Evolutionary conservation across 2,329 filamentous ascomycete genomes (phyloP).

Genomic region (Xylaria multiplex): DNA sequence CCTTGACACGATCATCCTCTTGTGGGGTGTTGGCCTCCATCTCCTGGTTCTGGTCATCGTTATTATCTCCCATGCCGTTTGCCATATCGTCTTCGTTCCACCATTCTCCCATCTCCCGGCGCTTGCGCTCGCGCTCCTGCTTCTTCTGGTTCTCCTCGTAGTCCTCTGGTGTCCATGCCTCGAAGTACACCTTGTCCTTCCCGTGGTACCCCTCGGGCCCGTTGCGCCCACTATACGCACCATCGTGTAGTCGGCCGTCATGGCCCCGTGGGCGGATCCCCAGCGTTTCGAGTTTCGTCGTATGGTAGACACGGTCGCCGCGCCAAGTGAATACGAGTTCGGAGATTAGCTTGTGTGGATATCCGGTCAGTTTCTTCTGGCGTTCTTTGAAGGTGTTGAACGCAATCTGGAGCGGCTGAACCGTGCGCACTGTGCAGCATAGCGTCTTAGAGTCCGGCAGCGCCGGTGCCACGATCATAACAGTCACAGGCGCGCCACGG

Average conservation of each 20-base stretch:
- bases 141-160: slow-evolving; percentile 61
- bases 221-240: slow-evolving; percentile 35
- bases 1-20: slow-evolving; percentile 50
- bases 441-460: slow-evolving; percentile 70
- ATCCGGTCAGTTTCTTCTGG: slow-evolving; percentile 61
- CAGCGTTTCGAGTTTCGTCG: slow-evolving; percentile 76
- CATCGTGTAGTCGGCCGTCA: slow-evolving; percentile 54
- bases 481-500: slow-evolving; percentile 59
- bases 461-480: slow-evolving; percentile 72
- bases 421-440: slow-evolving; percentile 72
- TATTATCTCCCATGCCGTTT: slow-evolving; percentile 25
- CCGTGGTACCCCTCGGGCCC: slow-evolving; percentile 57
- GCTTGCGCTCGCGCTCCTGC: slow-evolving; percentile 58
- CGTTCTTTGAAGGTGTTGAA: slow-evolving; percentile 74
- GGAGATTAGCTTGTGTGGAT: slow-evolving; percentile 51
- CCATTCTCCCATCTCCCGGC: slow-evolving; percentile 53
- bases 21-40: slow-evolving; percentile 37
- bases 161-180: slow-evolving; percentile 77
- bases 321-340: slow-evolving; percentile 83
- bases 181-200: slow-evolving; percentile 73
- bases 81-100: slow-evolving; percentile 50
- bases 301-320: slow-evolving; percentile 75
- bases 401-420: slow-evolving; percentile 73
- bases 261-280: slow-evolving; percentile 62
- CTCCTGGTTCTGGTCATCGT: slow-evolving; percentile 45